Percentiles rank a stretch among this genome's conserved stretches.
These are phyloP conservation scores for Akanthomyces lecanii DNA, from an alignment of 2,329 filamentous ascomycete genomes.

Conservation along the genomic window DNA sequence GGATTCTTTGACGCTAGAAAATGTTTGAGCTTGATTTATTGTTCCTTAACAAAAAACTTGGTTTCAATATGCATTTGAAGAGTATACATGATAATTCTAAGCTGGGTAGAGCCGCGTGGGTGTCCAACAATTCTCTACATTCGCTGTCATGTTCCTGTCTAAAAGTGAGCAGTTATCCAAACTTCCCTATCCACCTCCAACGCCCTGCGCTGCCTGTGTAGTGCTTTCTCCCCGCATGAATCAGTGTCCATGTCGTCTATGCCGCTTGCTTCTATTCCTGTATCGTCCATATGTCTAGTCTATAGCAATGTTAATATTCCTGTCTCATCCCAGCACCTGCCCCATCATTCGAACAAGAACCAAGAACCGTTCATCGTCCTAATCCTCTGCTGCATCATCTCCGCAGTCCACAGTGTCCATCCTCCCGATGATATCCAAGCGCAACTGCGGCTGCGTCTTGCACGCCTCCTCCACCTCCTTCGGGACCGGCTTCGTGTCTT, in stretches of 20 bases:
- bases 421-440: constrained; percentile 31
- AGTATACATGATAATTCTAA: too few relatives aligned
- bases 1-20: too few relatives aligned
- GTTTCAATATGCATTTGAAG: too few relatives aligned
- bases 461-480: constrained; percentile 33
- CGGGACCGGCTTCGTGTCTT: constrained; percentile 26
- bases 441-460: constrained; percentile 28
- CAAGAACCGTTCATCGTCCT: too few relatives aligned
- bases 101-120: too few relatives aligned
- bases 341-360: background rate
- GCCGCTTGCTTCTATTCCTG: background rate
- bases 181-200: background rate
- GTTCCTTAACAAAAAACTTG: too few relatives aligned
- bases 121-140: too few relatives aligned
- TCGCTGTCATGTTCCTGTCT: background rate
- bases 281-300: background rate
- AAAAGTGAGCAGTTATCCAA: background rate
- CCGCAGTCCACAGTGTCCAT: constrained; percentile 20
- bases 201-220: too few relatives aligned
- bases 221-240: background rate
- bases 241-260: background rate
- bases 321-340: too few relatives aligned
- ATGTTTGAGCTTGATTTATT: too few relatives aligned
- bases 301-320: background rate
- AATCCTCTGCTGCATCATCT: background rate